Conservation (phyloP, 345 rosid genomes). For the Balakata baccata region DNA sequence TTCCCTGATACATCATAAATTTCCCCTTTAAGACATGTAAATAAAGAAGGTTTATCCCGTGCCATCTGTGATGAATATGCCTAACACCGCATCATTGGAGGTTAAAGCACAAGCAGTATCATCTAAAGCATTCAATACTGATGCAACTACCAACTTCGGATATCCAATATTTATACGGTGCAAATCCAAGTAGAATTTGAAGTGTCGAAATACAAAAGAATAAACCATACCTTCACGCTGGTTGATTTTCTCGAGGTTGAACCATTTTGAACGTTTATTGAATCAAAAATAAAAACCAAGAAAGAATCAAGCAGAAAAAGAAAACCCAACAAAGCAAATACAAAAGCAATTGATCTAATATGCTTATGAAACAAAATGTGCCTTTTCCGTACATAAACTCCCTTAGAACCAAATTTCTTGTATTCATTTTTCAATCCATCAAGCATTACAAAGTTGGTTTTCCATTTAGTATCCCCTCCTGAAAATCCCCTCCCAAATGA, state of each 20-base stretch:
- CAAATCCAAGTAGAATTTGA: background rate
- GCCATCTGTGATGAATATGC: background rate
- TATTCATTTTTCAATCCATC: slow-evolving; percentile 49
- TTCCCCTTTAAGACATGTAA: no score
- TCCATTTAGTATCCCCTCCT: slow-evolving; percentile 47
- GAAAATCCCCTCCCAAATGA: slow-evolving; percentile 49
- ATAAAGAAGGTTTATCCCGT: background rate
- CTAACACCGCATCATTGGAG: no score
- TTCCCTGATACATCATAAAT: no score
- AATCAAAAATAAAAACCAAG: slow-evolving; percentile 58
- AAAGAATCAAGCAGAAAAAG: slow-evolving; percentile 64
- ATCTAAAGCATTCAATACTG: no score
- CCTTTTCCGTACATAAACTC: slow-evolving; percentile 49
- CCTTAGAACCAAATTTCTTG: slow-evolving; percentile 49
- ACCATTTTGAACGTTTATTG: slow-evolving; percentile 34
- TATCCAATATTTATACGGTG: background rate
- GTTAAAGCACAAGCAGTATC: no score
- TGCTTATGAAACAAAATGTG: slow-evolving; percentile 51
- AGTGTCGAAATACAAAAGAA: background rate
- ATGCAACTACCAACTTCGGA: background rate
- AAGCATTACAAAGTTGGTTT: slow-evolving; percentile 32
- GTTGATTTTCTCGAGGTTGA: slow-evolving; percentile 36
- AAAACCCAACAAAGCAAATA: slow-evolving; percentile 44
- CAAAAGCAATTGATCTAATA: slow-evolving; percentile 40
- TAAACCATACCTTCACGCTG: slow-evolving; percentile 45